Conservation (phyloP, 352 stramenopile species). For the Blastocystis sp. region DNA sequence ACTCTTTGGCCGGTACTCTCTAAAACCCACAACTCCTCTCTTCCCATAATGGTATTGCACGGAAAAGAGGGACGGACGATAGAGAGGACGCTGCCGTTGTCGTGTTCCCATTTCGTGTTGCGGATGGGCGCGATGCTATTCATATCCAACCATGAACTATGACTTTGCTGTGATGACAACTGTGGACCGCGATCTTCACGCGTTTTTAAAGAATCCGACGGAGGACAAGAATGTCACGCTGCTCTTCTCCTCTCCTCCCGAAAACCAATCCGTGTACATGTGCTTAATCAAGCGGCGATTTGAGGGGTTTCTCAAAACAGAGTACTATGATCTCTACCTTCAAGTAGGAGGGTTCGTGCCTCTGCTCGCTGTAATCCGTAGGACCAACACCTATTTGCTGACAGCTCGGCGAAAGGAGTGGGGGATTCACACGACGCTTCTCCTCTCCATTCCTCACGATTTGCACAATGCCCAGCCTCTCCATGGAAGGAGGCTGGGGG, state of each 20-base stretch:
- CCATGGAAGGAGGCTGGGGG: background rate
- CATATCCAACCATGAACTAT: conserved; percentile 36
- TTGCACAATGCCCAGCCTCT: background rate
- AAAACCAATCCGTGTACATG: conserved; percentile 56
- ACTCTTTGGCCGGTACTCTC: too few species aligned
- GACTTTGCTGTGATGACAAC: conserved; percentile 61
- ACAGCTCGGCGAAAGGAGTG: conserved; percentile 35
- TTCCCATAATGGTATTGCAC: background rate
- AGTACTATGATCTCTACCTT: conserved; percentile 57
- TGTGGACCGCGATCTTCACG: background rate
- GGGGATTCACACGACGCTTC: conserved; percentile 17
- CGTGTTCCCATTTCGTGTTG: conserved; percentile 3
- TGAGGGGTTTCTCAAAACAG: conserved; percentile 8
- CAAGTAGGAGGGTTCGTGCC: conserved; percentile 44
- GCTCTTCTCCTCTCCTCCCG: conserved; percentile 23
- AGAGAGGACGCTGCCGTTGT: background rate
- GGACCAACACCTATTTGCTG: conserved; percentile 55
- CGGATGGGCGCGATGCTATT: background rate
- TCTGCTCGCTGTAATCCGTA: background rate
- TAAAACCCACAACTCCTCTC: background rate
- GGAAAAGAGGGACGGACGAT: background rate
- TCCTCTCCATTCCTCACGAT: conserved; percentile 51
- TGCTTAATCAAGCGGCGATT: conserved; percentile 50
- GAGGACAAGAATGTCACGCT: conserved; percentile 33
- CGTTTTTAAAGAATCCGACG: conserved; percentile 45